Evolutionary conservation across 23 red algal species (phyloP).

Genomic region (Cyanidium caldarium): DNA sequence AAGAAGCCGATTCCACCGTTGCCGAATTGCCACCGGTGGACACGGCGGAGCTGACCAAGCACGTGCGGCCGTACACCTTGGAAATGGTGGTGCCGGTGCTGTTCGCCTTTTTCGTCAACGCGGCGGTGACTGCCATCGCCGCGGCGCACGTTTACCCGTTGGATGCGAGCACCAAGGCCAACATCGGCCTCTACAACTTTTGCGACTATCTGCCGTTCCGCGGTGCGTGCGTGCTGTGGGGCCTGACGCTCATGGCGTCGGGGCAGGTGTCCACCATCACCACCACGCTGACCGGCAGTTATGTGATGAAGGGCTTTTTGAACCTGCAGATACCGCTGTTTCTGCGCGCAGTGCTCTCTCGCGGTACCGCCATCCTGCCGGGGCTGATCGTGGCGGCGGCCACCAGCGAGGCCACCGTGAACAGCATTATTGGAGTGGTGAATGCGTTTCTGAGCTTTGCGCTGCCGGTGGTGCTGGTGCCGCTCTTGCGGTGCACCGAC

Average conservation of each 20-base stretch:
- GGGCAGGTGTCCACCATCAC: background rate
- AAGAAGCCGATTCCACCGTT: background rate
- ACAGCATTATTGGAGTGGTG: background rate
- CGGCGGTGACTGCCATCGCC: background rate
- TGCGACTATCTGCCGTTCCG: background rate
- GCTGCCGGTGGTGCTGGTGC: slow-evolving; percentile 3
- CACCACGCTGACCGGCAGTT: slow-evolving; percentile 3
- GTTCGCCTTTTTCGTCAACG: slow-evolving; percentile 10
- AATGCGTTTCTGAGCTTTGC: background rate
- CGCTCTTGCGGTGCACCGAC: background rate
- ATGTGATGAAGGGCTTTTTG: slow-evolving; percentile 14
- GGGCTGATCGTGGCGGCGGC: background rate
- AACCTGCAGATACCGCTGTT: background rate
- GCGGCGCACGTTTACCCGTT: background rate
- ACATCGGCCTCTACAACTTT: slow-evolving; percentile 1
- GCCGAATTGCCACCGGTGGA: background rate
- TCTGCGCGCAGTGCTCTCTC: background rate
- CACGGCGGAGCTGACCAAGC: background rate
- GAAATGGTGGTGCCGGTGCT: background rate
- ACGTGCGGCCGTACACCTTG: background rate
- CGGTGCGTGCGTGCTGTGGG: slow-evolving; percentile 8
- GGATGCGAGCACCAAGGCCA: background rate
- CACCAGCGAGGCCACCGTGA: background rate
- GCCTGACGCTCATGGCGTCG: background rate
- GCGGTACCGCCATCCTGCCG: background rate